phyloP scores from a whole-genome alignment of 164 flowering plant species.

The Santalum album region DNA sequence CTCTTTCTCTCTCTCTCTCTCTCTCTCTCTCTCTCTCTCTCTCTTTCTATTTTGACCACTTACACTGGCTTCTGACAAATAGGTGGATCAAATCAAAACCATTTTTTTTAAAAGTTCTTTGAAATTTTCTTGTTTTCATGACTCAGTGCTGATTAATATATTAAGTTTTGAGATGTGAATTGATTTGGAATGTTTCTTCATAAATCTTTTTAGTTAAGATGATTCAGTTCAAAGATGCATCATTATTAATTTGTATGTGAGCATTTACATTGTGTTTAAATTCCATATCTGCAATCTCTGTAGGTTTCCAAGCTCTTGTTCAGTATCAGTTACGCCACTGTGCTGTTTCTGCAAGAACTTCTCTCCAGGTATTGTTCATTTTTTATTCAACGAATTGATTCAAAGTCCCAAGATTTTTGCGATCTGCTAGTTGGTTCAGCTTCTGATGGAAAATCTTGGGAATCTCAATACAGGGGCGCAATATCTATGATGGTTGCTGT shows the following conservation, averaged over 20 bases:
- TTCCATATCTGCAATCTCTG: no score
- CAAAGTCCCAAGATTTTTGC: background rate
- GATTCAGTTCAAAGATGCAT: no score
- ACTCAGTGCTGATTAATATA: background rate
- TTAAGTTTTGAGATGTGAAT: slow-evolving; percentile 2
- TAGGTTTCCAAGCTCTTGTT: slow-evolving; percentile 94
- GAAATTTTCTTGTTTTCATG: background rate
- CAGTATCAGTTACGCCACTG: slow-evolving; percentile 72
- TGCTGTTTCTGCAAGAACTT: slow-evolving; percentile 73
- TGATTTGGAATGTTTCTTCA: no score
- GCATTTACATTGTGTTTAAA: background rate
- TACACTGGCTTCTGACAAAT: slow-evolving; percentile 7
- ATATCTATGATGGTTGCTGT: slow-evolving; percentile 98
- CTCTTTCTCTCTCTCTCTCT: slow-evolving; percentile 28
- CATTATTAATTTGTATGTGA: background rate
- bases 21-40: slow-evolving; percentile 12
- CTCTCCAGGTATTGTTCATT: slow-evolving; percentile 60
- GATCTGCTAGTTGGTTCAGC: slow-evolving; percentile 3
- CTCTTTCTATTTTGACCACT: slow-evolving; percentile 6
- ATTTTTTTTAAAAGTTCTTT: background rate
- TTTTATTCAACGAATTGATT: background rate
- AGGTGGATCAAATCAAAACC: slow-evolving; percentile 9
- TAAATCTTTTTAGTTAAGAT: no score
- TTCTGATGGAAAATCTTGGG: background rate
- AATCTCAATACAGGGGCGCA: slow-evolving; percentile 60